Evolutionary conservation across 768 basidiomycete species (phyloP).

Genomic region (Amanita muscaria): DNA sequence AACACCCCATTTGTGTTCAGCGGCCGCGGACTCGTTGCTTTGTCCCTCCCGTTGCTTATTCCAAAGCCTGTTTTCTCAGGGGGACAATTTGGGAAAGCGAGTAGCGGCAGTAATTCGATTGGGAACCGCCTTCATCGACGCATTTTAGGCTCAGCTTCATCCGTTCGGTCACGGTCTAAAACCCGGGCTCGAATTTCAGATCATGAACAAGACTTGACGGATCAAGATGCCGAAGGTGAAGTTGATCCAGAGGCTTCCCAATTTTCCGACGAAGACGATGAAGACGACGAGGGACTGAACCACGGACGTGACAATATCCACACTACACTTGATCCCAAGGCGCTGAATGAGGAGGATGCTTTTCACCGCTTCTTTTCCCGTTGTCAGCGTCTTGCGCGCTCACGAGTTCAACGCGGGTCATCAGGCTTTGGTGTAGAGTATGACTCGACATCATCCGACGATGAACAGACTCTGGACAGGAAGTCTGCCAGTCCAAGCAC

Average conservation of each 20-base stretch:
- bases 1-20: conserved; percentile 56
- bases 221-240: conserved; percentile 18
- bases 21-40: conserved; percentile 37
- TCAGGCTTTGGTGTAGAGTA: conserved; percentile 4
- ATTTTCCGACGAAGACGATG: conserved; percentile 16
- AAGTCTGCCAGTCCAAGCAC: background rate
- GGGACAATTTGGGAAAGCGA: too few relatives aligned
- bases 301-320: conserved; percentile 13
- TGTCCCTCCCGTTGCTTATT: conserved; percentile 21
- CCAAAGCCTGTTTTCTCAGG: conserved; percentile 11
- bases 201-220: conserved; percentile 5
- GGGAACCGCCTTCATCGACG: too few relatives aligned
- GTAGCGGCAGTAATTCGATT: too few relatives aligned
- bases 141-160: too few relatives aligned
- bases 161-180: too few relatives aligned
- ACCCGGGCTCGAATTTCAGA: conserved; percentile 5
- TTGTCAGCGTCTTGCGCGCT: conserved; percentile 5
- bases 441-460: background rate
- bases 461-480: background rate
- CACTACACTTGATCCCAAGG: conserved; percentile 10
- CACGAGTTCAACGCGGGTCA: background rate
- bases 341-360: conserved; percentile 7
- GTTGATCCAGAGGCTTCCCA: conserved; percentile 16
- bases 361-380: background rate
- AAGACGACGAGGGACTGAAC: conserved; percentile 11